Evolutionary conservation across 805 yeast genomes (phyloP).

Genomic region (Candida dendrica): DNA sequence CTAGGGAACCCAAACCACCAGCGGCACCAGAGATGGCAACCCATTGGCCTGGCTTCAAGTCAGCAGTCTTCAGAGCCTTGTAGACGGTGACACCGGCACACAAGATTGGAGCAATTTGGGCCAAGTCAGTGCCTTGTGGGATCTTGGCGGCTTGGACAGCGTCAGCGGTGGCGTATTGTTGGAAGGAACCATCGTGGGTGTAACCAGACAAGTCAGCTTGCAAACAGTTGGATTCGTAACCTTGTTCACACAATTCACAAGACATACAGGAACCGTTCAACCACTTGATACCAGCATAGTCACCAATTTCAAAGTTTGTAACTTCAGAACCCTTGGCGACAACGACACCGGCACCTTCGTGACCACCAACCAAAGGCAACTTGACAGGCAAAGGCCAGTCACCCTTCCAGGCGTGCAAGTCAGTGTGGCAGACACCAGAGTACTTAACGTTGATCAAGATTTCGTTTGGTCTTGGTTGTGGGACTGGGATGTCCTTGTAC

Average conservation of each 20-base stretch:
- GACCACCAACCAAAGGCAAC: slow-evolving; percentile 79
- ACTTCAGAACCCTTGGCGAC: slow-evolving; percentile 71
- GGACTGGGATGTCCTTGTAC: slow-evolving; percentile 74
- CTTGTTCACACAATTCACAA: slow-evolving; percentile 67
- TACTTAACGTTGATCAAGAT: slow-evolving; percentile 74
- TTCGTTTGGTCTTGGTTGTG: slow-evolving; percentile 71
- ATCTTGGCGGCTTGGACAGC: slow-evolving; percentile 81
- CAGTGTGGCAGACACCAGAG: slow-evolving; percentile 93
- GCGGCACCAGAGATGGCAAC: slow-evolving; percentile 75
- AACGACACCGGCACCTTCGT: slow-evolving; percentile 85
- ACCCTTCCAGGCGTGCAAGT: slow-evolving; percentile 90
- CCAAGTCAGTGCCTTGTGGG: slow-evolving; percentile 69
- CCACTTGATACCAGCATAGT: slow-evolving; percentile 81
- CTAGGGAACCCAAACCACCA: slow-evolving; percentile 73
- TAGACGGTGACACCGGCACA: slow-evolving; percentile 91
- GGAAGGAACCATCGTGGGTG: slow-evolving; percentile 88
- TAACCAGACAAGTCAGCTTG: slow-evolving; percentile 73
- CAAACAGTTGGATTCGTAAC: slow-evolving; percentile 66
- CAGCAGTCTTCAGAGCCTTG: slow-evolving; percentile 82
- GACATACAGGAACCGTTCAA: slow-evolving; percentile 68
- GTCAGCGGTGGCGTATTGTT: slow-evolving; percentile 84
- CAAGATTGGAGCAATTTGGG: slow-evolving; percentile 71
- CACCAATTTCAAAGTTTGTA: slow-evolving; percentile 67
- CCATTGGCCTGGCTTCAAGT: slow-evolving; percentile 64
- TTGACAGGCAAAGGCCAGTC: slow-evolving; percentile 82